Percentiles rank a stretch among this genome's conserved stretches.
phyloP scores from a whole-genome alignment of 306 rosid species.

The Mucuna pruriens region DNA sequence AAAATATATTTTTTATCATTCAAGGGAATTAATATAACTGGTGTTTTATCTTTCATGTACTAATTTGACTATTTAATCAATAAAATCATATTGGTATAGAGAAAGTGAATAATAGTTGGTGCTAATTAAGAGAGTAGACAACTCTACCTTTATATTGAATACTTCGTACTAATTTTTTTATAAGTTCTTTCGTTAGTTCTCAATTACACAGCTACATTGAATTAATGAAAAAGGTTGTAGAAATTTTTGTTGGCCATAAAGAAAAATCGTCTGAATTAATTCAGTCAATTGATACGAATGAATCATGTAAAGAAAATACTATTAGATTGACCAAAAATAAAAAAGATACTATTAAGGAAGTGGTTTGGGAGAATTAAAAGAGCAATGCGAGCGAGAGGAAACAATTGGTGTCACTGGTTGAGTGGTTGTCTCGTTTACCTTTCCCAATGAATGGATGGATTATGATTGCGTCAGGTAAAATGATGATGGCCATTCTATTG shows the following conservation, averaged over 20 bases:
- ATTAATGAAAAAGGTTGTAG: neutral
- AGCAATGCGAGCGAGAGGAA: neutral
- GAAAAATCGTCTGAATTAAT: neutral
- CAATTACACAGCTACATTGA: neutral
- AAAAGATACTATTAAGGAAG: neutral
- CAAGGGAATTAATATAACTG: too few species aligned
- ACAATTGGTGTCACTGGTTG: neutral
- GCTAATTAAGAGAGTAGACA: neutral
- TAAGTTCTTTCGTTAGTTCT: neutral
- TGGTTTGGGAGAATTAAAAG: neutral
- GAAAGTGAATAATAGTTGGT: neutral
- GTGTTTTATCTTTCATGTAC: neutral
- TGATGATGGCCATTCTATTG: slow-evolving; percentile 31
- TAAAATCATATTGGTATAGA: neutral
- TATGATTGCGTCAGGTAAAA: neutral
- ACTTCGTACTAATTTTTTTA: neutral
- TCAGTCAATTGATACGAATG: neutral
- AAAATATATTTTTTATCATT: too few species aligned
- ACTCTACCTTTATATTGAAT: neutral
- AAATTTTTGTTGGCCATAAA: neutral
- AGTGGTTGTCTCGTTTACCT: neutral
- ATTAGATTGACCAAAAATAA: neutral
- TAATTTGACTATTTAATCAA: neutral
- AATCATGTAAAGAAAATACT: neutral
- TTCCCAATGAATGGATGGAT: slow-evolving; percentile 15